Evolutionary conservation across 768 basidiomycete species (phyloP).

Genomic region (Leccinellum albellum): DNA sequence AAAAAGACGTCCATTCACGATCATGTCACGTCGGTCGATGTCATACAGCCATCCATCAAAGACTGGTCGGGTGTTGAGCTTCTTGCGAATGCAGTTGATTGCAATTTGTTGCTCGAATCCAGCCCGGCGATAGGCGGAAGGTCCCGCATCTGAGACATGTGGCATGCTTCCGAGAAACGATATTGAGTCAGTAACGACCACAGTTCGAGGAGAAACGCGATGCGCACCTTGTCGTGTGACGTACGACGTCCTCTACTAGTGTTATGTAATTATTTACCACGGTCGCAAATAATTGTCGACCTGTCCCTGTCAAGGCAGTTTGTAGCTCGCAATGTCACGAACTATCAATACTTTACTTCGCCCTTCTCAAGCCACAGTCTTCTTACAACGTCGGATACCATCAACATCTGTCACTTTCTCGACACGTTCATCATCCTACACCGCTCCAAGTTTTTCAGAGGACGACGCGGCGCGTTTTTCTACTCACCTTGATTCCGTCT

Average conservation of each 20-base stretch:
- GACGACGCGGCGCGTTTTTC: conserved; percentile 32
- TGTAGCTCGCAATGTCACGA: conserved; percentile 16
- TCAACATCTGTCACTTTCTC: conserved; percentile 6
- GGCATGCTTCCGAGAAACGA: too few relatives aligned
- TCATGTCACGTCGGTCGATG: conserved; percentile 69
- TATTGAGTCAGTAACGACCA: too few relatives aligned
- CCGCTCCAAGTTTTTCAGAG: conserved; percentile 1
- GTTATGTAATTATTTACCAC: too few relatives aligned
- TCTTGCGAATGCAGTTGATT: too few relatives aligned
- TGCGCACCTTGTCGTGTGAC: too few relatives aligned
- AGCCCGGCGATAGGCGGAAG: too few relatives aligned
- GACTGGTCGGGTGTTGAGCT: conserved; percentile 63
- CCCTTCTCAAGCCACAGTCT: conserved; percentile 9
- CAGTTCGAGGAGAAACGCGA: too few relatives aligned
- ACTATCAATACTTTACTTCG: conserved; percentile 10
- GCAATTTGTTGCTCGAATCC: too few relatives aligned
- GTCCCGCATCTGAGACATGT: too few relatives aligned
- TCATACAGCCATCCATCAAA: conserved; percentile 97
- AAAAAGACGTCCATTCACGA: too few relatives aligned
- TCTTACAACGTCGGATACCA: conserved; percentile 15
- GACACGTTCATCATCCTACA: conserved; percentile 8
- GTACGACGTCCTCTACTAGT: too few relatives aligned
- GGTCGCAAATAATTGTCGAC: too few relatives aligned
- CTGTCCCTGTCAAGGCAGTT: neutral
- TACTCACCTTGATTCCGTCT: conserved; percentile 59